Evolutionary conservation across 306 rosid species (phyloP), one percentile per base, ranked within the genome.

Genomic region (Vicia villosa): DNA sequence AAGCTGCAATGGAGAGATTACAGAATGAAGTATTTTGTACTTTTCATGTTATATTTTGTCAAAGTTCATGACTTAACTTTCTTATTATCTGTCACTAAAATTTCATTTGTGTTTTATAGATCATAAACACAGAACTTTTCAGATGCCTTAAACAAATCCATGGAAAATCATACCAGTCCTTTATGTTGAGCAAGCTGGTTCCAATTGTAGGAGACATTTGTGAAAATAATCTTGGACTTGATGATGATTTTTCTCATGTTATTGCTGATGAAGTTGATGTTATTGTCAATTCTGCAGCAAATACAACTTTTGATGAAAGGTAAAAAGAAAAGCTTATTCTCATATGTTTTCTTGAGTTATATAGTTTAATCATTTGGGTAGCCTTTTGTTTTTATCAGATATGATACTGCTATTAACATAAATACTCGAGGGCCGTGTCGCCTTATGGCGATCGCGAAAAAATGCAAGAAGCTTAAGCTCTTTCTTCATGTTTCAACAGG

Each of bases 401-500:
- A 88, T 80, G 97, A 94, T 74, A 83, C 86, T 74, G 95, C 99
- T 61, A 66, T 94, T 77, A 84, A 88, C 75, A 83, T 91, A 75
- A 94, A 94, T 84, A 94, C 97, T 5, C 80, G 61, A 76, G 99
- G 99, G 17, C 99, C 97, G 43, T 80, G 92, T 68, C 84, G 87
- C 80, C 92, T 94, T 43, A 80, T 91, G 92, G 77, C 68, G 58
- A 81, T 94, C 17, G 93, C 97, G 2, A 90, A 88, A 77, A 88
- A 78, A 47, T 90, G 96, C 94, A 86, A 91, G 81, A 88, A 87
- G 24, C 90, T 94, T 21, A 85, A 88, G 86, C 85, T 94, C 28
- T 90, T 90, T 82, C 88, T 94, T 60, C 98, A 94, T 79, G 88
- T 94, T 74, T 94, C 97, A 45, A 94, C 98, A 74, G 97, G 98